A percentile compares a stretch with the other conserved stretches of the same genome.
These are phyloP conservation scores for Solanum bulbocastanum DNA, from an alignment of 257 asterid genomes.

Conservation along the genomic window DNA sequence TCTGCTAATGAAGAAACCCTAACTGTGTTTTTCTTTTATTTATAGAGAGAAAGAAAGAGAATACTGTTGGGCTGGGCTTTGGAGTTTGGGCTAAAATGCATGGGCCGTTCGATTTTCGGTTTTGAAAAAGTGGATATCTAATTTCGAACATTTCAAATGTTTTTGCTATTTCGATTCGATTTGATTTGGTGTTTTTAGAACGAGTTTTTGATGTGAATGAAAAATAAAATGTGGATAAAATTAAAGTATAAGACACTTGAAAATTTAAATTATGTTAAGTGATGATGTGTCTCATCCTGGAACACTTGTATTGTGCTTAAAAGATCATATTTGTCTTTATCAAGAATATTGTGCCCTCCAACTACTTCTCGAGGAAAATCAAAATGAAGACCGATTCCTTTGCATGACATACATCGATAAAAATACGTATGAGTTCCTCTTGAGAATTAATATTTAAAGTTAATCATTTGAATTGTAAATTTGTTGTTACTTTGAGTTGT, in stretches of 20 bases:
- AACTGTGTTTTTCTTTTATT: neutral
- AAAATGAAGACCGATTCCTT: rapidly evolving
- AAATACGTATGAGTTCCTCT: too few relatives aligned
- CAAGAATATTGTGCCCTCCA: neutral
- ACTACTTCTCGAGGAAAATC: neutral
- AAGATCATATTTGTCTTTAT: too few relatives aligned
- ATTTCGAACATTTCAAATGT: too few relatives aligned
- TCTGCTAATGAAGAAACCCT: neutral
- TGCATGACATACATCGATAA: neutral
- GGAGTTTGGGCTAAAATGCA: neutral
- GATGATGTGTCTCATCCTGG: neutral
- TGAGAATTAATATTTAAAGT: neutral
- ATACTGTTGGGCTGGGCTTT: neutral
- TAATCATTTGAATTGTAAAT: too few relatives aligned
- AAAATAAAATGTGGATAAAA: too few relatives aligned
- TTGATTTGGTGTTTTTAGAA: too few relatives aligned
- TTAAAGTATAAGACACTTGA: too few relatives aligned
- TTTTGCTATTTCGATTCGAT: too few relatives aligned
- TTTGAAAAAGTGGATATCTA: neutral
- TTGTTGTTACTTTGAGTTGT: rapidly evolving
- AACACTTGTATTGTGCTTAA: neutral
- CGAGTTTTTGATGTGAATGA: neutral
- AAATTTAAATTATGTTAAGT: too few relatives aligned
- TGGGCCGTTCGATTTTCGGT: neutral
- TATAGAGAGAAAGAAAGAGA: neutral